Base-by-base conservation (phyloP, 1,284 basidiomycete genomes). In the Peniophora sp. region DNA sequence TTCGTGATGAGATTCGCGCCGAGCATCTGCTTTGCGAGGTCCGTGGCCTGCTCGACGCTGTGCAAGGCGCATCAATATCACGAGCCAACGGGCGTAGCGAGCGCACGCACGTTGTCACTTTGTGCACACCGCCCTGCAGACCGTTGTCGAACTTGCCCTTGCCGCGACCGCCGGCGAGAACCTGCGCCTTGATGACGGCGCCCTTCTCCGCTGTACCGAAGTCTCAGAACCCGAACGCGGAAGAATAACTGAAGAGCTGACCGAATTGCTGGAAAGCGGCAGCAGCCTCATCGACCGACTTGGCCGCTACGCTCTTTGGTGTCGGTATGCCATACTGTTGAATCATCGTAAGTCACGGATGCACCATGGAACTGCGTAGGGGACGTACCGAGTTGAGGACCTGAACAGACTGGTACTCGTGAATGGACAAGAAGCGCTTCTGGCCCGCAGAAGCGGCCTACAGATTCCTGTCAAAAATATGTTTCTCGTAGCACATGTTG, bases 81-180 rank as follows among this genome's bases (percentile, higher is more conserved):
- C 17, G 19, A 27, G 45, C 24, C 50, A 50, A 41, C 22, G 48
- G 22, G 27, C 27, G 35, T 10, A 48, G 45, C 50, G 53, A 50
- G 43, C 55, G 55, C 20, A 63, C 81, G 61, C 69, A 95, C 92
- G 81, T 89, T 65, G 92, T 81, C 57, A 98, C 82, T 75, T 92
- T 83, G 69, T 99, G 97, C 20, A 99, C 97, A 74, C 97, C 97
- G 52, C 97, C 96, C 70, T 98, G 87, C 65, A 98, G 84, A 27
- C 97, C 97, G 65, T 84, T 92, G 73, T 96, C 87, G 64, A 99
- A 99, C 65, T 92, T 89, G 52, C 97, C 97, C 79, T 99, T 99
- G 61, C 97, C 97, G 66, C 97, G 85, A 61, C 97, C 97, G 65
- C 97, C 97, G 58, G 97, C 97, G 53, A 99, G 86, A 9, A 99